Evolutionary conservation across 2,329 filamentous ascomycete genomes (phyloP).

Genomic region (Diaporthe citrichinensis): DNA sequence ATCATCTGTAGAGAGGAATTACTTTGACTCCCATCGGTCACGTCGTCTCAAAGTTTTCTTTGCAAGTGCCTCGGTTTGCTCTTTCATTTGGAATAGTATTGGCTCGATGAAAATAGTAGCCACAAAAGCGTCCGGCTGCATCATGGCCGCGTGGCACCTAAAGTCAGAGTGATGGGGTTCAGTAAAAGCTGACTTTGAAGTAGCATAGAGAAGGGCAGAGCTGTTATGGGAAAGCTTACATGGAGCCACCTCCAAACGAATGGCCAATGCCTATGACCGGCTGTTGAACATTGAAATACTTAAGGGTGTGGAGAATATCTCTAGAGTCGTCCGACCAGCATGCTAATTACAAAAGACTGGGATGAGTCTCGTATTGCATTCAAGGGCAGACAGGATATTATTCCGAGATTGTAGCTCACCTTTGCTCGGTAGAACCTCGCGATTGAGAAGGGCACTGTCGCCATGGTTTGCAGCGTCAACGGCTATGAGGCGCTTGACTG

Average conservation of each 20-base stretch:
- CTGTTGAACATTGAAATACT: constrained; percentile 21
- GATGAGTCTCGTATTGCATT: neutral
- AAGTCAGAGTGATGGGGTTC: neutral
- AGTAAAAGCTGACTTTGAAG: neutral
- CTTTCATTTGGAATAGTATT: constrained; percentile 35
- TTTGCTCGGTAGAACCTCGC: neutral
- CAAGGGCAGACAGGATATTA: neutral
- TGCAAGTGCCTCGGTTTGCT: constrained; percentile 29
- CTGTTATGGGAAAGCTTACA: constrained; percentile 10
- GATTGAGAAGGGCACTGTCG: constrained; percentile 34
- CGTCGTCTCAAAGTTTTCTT: constrained; percentile 29
- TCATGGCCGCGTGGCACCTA: constrained; percentile 39
- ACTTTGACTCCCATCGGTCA: constrained; percentile 35
- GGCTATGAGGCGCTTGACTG: constrained; percentile 29
- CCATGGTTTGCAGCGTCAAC: constrained; percentile 40
- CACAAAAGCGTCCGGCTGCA: constrained; percentile 25
- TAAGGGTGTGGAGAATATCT: constrained; percentile 32
- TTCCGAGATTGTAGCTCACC: neutral
- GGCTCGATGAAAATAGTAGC: constrained; percentile 37
- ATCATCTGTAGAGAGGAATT: neutral
- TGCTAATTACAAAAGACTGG: neutral
- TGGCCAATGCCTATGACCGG: constrained; percentile 37
- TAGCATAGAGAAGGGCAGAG: neutral
- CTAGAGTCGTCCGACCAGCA: constrained; percentile 37
- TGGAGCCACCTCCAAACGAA: constrained; percentile 35